phyloP scores from a whole-genome alignment of 1,284 basidiomycete genomes.

The Cutaneotrichosporon daszewskae region DNA sequence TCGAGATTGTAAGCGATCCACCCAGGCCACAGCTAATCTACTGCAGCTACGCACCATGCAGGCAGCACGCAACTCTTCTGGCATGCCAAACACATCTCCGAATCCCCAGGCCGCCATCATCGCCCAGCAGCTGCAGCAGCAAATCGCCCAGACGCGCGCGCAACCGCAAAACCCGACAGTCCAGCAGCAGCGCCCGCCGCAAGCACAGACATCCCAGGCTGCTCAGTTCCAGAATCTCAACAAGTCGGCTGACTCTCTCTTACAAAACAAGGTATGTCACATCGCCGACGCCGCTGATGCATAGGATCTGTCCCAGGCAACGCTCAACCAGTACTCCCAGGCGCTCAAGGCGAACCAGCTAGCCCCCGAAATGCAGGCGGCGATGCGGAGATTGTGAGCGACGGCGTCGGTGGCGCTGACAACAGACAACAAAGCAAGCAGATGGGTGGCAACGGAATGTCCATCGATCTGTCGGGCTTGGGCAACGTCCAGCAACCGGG shows the following conservation, averaged over 20 bases:
- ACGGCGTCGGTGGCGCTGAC: background rate
- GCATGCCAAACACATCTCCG: constrained; percentile 4
- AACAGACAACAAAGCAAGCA: constrained; percentile 5
- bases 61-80: constrained; percentile 5
- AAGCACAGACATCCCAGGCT: background rate
- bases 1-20: constrained; percentile 13
- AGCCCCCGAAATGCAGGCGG: constrained; percentile 12
- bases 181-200: constrained; percentile 7
- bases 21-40: background rate
- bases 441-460: background rate
- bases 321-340: constrained; percentile 12
- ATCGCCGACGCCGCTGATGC: background rate
- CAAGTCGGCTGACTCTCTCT: constrained; percentile 5
- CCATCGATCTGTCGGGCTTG: constrained; percentile 1
- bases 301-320: constrained; percentile 11
- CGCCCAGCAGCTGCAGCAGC: constrained; percentile 12
- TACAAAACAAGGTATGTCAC: constrained; percentile 10
- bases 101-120: constrained; percentile 5
- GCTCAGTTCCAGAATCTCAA: background rate
- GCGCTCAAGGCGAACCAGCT: constrained; percentile 7
- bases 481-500: constrained; percentile 1
- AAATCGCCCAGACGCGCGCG: constrained; percentile 1
- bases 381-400: constrained; percentile 9
- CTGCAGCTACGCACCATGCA: constrained; percentile 16
- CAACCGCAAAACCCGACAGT: constrained; percentile 7